Percentiles rank a stretch among this genome's conserved stretches.
Conservation (phyloP, 2,329 filamentous ascomycete species). For the Diaporthe helianthi region DNA sequence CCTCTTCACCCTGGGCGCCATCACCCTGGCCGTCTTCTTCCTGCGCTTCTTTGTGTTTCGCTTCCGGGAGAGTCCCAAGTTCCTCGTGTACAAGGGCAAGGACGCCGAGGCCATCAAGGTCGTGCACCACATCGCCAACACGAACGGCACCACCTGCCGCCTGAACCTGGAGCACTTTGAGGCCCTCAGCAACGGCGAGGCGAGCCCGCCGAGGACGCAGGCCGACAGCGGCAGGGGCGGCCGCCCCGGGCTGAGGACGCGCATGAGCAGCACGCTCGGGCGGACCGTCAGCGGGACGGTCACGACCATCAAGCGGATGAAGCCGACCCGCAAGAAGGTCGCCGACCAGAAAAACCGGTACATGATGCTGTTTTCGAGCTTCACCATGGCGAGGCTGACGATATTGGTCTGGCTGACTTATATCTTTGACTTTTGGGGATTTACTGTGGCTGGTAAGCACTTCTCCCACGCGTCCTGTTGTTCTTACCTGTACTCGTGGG, state of each 20-base stretch:
- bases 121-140: constrained; percentile 48
- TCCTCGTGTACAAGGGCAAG: constrained; percentile 46
- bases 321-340: constrained; percentile 31
- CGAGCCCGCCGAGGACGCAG: neutral
- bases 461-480: too few species aligned
- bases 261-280: constrained; percentile 19
- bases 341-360: constrained; percentile 39
- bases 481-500: fast-evolving
- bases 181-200: constrained; percentile 34
- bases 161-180: constrained; percentile 40
- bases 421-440: constrained; percentile 49
- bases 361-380: constrained; percentile 44
- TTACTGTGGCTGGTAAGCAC: constrained; percentile 46
- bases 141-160: constrained; percentile 39
- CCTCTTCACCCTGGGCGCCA: constrained; percentile 59
- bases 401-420: constrained; percentile 48
- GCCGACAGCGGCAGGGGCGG: neutral
- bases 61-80: constrained; percentile 50
- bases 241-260: constrained; percentile 6
- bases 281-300: constrained; percentile 28
- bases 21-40: constrained; percentile 61
- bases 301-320: constrained; percentile 28
- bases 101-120: constrained; percentile 51
- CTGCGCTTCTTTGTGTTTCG: constrained; percentile 62
- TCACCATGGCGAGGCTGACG: constrained; percentile 46